Base-by-base conservation (phyloP, 345 rosid genomes). In the Linum tenue region DNA sequence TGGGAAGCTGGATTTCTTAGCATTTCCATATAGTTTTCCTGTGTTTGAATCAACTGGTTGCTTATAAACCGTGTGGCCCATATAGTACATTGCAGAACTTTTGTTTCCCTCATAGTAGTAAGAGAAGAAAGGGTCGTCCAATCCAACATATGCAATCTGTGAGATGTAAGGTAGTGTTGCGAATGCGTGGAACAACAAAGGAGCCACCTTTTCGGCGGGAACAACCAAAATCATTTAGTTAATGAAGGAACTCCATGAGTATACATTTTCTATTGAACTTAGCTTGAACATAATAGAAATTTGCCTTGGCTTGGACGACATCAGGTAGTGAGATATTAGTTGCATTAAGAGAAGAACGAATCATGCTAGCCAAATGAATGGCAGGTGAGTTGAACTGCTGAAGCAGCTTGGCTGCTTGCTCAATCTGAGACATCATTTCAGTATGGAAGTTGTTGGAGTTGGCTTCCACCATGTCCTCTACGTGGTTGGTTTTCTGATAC, bases 231-330 rank as follows among this genome's bases (percentile, higher is more conserved):
- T 4, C 9, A 41, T 41, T 51, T 37, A 66, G 53, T 48, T 15
- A 48, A 15, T 48, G 53, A 9, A 48, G 14, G 14, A 48, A 48
- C 53, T 5, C 53, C 9, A 0, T 48, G 53, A 10, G 11, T 10
- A 48, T 6, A 12, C 0, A 15, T 48, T 5, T 10, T 9, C 7
- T 0, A 48, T 0, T 86, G 86, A 16, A 48, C 2, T 15, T 5
- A 10, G 14, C 3, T 48, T 48, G 15, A 15, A 8, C 14, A 9
- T 12, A 0, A 3, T 48, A n/a, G 9, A 48, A 48, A 5, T 2
- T 3, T 8, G 7, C 53, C 53, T 48, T 48, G 53, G 3, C 14
- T 9, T 48, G 53, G 81, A 63, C 31, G 3, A 48, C 14, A 9
- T 48, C 12, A 48, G 2, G 11, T 15, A 5, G 53, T 48, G 53